Evolutionary conservation across 164 flowering plant genomes (phyloP).

Genomic region (Chimonanthus salicifolius): DNA sequence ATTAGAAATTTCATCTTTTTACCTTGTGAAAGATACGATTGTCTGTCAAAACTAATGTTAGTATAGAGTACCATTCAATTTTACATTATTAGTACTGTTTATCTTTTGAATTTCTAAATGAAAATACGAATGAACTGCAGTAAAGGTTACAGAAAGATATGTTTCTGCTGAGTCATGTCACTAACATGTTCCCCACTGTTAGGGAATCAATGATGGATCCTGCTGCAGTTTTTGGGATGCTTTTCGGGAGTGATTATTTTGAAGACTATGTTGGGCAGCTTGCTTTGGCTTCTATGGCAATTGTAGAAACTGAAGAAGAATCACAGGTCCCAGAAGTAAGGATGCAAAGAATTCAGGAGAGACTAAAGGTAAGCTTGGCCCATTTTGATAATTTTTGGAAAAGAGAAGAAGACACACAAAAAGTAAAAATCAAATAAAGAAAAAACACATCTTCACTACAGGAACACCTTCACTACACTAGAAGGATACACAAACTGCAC

Average conservation of each 20-base stretch:
- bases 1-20: background rate
- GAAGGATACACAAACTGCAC: too few relatives aligned
- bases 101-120: background rate
- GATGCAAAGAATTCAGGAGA: constrained; percentile 48
- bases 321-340: constrained; percentile 35
- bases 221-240: constrained; percentile 86
- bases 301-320: constrained; percentile 52
- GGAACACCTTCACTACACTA: too few relatives aligned
- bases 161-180: background rate
- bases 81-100: too few relatives aligned
- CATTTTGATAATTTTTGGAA: background rate
- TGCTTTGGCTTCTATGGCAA: constrained; percentile 63
- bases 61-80: background rate
- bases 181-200: constrained; percentile 7
- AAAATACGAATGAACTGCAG: too few relatives aligned
- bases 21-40: background rate
- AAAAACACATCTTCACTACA: too few relatives aligned
- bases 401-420: too few relatives aligned
- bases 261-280: constrained; percentile 94
- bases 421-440: too few relatives aligned
- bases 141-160: background rate
- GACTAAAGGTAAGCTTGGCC: constrained; percentile 43
- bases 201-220: constrained; percentile 89
- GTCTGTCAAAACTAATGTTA: background rate
- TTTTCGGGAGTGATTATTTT: constrained; percentile 86